Percentiles rank a stretch among this genome's conserved stretches.
These are phyloP conservation scores for Nidula microcarpa DNA, from an alignment of 768 basidiomycete genomes.

Conservation along the genomic window DNA sequence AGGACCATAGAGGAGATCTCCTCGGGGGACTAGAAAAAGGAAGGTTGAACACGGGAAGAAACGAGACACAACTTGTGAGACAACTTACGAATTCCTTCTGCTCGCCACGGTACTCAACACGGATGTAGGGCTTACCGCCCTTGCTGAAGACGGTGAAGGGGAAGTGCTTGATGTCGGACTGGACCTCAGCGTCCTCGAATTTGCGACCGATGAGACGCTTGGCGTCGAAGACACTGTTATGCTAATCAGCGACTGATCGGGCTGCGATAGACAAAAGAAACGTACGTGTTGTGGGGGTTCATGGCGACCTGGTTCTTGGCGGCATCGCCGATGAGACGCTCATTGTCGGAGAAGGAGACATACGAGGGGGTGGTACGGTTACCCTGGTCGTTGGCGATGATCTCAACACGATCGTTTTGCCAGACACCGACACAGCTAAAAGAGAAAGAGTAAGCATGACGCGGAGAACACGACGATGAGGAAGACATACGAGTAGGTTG, in stretches of 20 bases:
- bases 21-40: slow-evolving; percentile 71
- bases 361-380: slow-evolving; percentile 96
- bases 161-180: slow-evolving; percentile 86
- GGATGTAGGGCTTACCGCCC: slow-evolving; percentile 84
- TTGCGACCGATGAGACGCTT: slow-evolving; percentile 98
- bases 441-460: slow-evolving; percentile 7
- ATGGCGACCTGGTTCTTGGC: slow-evolving; percentile 99
- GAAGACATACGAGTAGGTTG: slow-evolving; percentile 81
- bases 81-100: slow-evolving; percentile 83
- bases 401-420: slow-evolving; percentile 99
- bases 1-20: slow-evolving; percentile 99
- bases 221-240: slow-evolving; percentile 86
- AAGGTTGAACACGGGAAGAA: slow-evolving; percentile 13
- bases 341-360: slow-evolving; percentile 90
- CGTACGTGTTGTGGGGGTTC: slow-evolving; percentile 91
- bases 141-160: slow-evolving; percentile 90
- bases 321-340: slow-evolving; percentile 98
- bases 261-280: slow-evolving; percentile 6
- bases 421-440: slow-evolving; percentile 96
- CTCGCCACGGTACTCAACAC: slow-evolving; percentile 91
- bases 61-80: not conserved
- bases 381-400: slow-evolving; percentile 94
- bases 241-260: slow-evolving; percentile 2
- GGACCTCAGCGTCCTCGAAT: slow-evolving; percentile 81
- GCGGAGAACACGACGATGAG: not conserved